Evolutionary conservation across 768 basidiomycete genomes (phyloP).

Genomic region (Leccinellum rugosiceps): DNA sequence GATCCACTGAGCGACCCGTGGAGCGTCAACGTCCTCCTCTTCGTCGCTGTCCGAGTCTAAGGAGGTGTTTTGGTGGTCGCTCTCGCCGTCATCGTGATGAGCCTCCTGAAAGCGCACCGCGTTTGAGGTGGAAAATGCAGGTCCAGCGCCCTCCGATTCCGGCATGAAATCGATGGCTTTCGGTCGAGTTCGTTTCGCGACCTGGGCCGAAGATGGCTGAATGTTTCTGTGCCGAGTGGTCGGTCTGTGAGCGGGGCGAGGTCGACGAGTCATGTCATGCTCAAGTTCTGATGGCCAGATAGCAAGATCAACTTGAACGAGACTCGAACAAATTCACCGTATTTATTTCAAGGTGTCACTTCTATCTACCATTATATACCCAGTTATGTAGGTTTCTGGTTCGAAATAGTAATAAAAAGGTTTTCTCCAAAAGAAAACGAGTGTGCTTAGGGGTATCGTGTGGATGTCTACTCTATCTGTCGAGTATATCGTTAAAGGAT

Average conservation of each 20-base stretch:
- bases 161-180: conserved; percentile 19
- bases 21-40: conserved; percentile 36
- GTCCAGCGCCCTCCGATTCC: conserved; percentile 3
- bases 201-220: conserved; percentile 4
- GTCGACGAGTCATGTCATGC: conserved; percentile 8
- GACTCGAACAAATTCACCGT: not conserved
- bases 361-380: not conserved
- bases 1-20: conserved; percentile 61
- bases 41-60: conserved; percentile 9
- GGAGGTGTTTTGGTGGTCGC: conserved; percentile 29
- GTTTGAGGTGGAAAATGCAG: not conserved
- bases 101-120: not conserved
- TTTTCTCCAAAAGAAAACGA: not conserved
- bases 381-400: not conserved
- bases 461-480: not conserved
- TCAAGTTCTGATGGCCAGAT: not conserved
- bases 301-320: not conserved
- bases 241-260: conserved; percentile 1
- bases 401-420: not conserved
- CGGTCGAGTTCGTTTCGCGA: conserved; percentile 9
- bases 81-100: conserved; percentile 27
- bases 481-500: not conserved
- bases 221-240: not conserved
- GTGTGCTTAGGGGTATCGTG: not conserved
- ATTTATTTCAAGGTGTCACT: not conserved